Conservation (phyloP, 306 rosid species). For the Cucurbita pepo region DNA sequence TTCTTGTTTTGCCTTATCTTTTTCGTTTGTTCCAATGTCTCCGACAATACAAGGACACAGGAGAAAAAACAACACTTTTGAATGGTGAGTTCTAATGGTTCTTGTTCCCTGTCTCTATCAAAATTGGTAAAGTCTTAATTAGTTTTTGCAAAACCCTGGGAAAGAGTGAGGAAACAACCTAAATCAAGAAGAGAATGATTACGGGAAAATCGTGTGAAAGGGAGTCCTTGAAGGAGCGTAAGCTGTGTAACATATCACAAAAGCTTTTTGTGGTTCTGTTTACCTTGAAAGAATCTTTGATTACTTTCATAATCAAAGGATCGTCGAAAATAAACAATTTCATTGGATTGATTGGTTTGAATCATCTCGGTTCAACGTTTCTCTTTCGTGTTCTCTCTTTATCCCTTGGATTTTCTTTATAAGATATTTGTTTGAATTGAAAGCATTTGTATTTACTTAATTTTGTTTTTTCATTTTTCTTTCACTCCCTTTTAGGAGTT, state of each 20-base stretch:
- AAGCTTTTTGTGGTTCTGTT: background rate
- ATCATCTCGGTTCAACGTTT: background rate
- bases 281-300: background rate
- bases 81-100: conserved; percentile 46
- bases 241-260: background rate
- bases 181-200: background rate
- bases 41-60: conserved; percentile 85
- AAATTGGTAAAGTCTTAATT: background rate
- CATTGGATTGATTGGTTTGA: background rate
- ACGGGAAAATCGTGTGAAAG: background rate
- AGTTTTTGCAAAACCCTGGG: too few relatives aligned
- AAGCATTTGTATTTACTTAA: background rate
- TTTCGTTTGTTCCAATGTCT: conserved; percentile 93
- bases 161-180: background rate
- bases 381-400: background rate
- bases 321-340: background rate
- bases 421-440: background rate
- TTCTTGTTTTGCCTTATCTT: conserved; percentile 92
- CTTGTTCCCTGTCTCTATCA: background rate
- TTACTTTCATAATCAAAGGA: background rate
- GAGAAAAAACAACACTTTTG: conserved; percentile 66
- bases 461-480: background rate
- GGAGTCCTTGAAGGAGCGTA: background rate
- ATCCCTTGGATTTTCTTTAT: background rate
- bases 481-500: background rate